Evolutionary conservation across 192 early-diverging fungal species (phyloP).

Genomic region (Umbelopsis vinacea): DNA sequence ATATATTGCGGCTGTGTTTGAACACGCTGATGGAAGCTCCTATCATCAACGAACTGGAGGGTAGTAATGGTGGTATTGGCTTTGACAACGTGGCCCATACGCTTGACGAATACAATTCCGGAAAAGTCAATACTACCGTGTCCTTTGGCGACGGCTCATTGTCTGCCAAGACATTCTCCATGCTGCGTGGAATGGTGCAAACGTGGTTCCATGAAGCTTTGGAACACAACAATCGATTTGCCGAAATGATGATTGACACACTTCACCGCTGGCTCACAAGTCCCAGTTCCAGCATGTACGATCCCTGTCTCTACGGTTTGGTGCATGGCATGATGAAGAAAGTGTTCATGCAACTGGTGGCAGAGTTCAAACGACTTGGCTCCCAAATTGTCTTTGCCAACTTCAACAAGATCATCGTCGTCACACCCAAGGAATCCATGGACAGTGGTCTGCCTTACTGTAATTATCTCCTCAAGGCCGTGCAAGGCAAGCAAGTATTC

Average conservation of each 20-base stretch:
- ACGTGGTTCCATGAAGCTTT: constrained; percentile 77
- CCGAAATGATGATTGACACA: constrained; percentile 79
- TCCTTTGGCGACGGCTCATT: constrained; percentile 48
- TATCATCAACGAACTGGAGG: constrained; percentile 82
- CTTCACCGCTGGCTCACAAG: constrained; percentile 90
- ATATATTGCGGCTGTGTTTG: constrained; percentile 78
- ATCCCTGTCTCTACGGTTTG: constrained; percentile 78
- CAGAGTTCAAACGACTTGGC: constrained; percentile 80
- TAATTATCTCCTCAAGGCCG: constrained; percentile 70
- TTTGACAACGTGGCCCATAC: constrained; percentile 55
- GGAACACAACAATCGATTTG: constrained; percentile 64
- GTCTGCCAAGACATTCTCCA: constrained; percentile 66
- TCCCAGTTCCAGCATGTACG: constrained; percentile 75
- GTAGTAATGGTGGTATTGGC: constrained; percentile 43
- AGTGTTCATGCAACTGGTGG: constrained; percentile 82
- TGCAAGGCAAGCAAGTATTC: constrained; percentile 77
- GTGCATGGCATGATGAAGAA: constrained; percentile 91
- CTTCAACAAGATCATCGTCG: constrained; percentile 80
- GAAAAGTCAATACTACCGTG: constrained; percentile 42
- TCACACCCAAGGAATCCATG: constrained; percentile 78
- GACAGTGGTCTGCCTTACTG: constrained; percentile 75
- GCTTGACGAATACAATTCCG: constrained; percentile 65
- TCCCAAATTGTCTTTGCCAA: constrained; percentile 78
- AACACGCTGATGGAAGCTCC: constrained; percentile 81
- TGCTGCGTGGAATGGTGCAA: constrained; percentile 79